A percentile compares a stretch with the other conserved stretches of the same genome.
Conservation (phyloP, 768 basidiomycete species). For the Amanita rimosa region DNA sequence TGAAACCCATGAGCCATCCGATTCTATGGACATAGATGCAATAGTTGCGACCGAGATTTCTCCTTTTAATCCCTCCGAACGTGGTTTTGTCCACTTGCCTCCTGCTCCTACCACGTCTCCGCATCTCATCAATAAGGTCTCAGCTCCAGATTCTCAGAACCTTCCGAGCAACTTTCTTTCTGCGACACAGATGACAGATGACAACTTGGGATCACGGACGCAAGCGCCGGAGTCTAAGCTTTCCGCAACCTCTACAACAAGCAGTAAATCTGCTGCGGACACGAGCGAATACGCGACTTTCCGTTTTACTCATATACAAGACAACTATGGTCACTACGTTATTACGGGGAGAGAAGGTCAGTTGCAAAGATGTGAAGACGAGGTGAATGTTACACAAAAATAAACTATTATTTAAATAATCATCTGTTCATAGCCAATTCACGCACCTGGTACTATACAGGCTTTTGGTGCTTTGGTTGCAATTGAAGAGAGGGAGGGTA, state of each 20-base stretch:
- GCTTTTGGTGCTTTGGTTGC: slow-evolving; percentile 75
- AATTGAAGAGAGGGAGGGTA: slow-evolving; percentile 47
- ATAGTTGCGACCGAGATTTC: slow-evolving; percentile 1
- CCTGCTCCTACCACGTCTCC: slow-evolving; percentile 15
- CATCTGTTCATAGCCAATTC: slow-evolving; percentile 46
- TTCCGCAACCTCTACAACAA: not conserved
- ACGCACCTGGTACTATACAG: slow-evolving; percentile 73
- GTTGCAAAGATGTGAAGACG: slow-evolving; percentile 62
- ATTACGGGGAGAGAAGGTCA: slow-evolving; percentile 60
- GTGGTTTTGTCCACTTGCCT: slow-evolving; percentile 30
- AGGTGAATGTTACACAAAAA: slow-evolving; percentile 27
- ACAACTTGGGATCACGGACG: not conserved
- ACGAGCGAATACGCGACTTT: slow-evolving; percentile 27
- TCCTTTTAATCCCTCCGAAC: slow-evolving; percentile 29
- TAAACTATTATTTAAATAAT: slow-evolving; percentile 1
- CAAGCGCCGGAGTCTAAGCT: not conserved
- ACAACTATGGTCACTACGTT: slow-evolving; percentile 59
- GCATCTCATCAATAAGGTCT: not conserved
- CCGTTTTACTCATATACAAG: slow-evolving; percentile 53
- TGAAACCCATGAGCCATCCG: not conserved
- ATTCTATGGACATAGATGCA: no score
- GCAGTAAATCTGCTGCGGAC: not conserved
- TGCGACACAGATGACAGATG: not conserved
- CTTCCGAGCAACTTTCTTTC: not conserved
- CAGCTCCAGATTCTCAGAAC: not conserved